Percentiles rank a stretch among this genome's conserved stretches.
Evolutionary conservation across 2,329 filamentous ascomycete species (phyloP).

Genomic region (Moelleriella libera): DNA sequence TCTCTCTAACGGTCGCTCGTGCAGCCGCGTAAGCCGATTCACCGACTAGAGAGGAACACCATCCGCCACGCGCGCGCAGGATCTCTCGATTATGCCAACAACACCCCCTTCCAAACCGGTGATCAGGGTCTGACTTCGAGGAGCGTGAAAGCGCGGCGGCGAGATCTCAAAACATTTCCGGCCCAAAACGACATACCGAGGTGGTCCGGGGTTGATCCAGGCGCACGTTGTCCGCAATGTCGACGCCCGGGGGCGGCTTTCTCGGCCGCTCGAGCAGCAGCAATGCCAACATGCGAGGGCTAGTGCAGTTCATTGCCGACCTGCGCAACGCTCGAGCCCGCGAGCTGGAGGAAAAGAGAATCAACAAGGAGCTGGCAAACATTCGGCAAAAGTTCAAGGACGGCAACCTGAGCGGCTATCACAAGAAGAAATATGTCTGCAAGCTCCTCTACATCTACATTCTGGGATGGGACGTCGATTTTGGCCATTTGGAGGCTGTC

Average conservation of each 20-base stretch:
- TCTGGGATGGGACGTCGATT: conserved; percentile 96
- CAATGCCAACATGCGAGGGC: conserved; percentile 60
- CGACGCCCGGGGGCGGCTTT: conserved; percentile 44
- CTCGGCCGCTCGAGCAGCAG: conserved; percentile 51
- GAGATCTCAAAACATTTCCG: background rate
- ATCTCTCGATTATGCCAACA: no score
- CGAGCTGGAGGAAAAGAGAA: conserved; percentile 95
- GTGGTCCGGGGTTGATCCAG: conserved; percentile 2
- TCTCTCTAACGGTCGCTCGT: no score
- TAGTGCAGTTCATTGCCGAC: conserved; percentile 98
- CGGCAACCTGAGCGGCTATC: conserved; percentile 84
- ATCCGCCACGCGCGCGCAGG: no score
- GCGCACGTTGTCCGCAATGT: conserved; percentile 26
- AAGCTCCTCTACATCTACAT: conserved; percentile 99
- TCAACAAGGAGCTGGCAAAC: conserved; percentile 98
- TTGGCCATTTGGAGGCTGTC: conserved; percentile 94
- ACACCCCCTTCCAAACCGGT: no score
- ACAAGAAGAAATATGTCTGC: conserved; percentile 99
- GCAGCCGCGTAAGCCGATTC: no score
- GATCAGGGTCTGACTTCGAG: no score
- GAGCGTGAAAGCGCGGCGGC: no score
- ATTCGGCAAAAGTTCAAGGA: conserved; percentile 98
- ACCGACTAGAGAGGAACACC: no score
- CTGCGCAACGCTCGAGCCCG: conserved; percentile 86
- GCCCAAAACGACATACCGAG: background rate